phyloP scores from a whole-genome alignment of 371 early-diverging fungal genomes.

The Mortierella polycephala region DNA sequence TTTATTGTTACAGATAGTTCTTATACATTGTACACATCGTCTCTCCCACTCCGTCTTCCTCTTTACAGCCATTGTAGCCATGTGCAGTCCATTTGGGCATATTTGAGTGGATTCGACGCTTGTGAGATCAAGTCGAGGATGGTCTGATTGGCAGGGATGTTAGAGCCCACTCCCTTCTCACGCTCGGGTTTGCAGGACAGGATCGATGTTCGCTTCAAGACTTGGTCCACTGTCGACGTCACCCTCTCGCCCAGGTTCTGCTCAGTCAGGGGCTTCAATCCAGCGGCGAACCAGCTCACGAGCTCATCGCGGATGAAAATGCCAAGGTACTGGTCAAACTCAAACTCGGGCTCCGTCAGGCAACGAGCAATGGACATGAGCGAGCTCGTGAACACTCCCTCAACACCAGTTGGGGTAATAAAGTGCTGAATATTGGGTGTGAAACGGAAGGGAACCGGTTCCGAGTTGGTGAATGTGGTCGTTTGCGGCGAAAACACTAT shows the following conservation, averaged over 20 bases:
- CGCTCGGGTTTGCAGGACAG: slow-evolving; percentile 81
- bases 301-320: slow-evolving; percentile 94
- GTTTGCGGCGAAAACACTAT: slow-evolving; percentile 46
- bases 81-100: slow-evolving; percentile 91
- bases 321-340: slow-evolving; percentile 84
- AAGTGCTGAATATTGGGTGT: slow-evolving; percentile 97
- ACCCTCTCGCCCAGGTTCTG: slow-evolving; percentile 72
- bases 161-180: slow-evolving; percentile 69
- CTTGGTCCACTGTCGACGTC: slow-evolving; percentile 74
- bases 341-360: slow-evolving; percentile 81
- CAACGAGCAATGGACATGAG: slow-evolving; percentile 84
- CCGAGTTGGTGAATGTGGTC: slow-evolving; percentile 64
- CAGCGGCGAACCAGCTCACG: slow-evolving; percentile 74
- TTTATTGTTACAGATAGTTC: too few relatives aligned
- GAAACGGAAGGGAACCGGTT: slow-evolving; percentile 96
- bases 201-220: slow-evolving; percentile 76
- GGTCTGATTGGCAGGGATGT: slow-evolving; percentile 77
- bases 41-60: neutral
- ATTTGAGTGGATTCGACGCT: slow-evolving; percentile 92
- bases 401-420: slow-evolving; percentile 91
- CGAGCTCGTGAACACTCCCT: slow-evolving; percentile 88
- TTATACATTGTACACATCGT: too few relatives aligned
- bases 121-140: slow-evolving; percentile 88
- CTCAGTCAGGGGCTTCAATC: slow-evolving; percentile 70
- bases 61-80: slow-evolving; percentile 85